Evolutionary conservation across 345 rosid species (phyloP).

Genomic region (Arabidopsis thaliana): DNA sequence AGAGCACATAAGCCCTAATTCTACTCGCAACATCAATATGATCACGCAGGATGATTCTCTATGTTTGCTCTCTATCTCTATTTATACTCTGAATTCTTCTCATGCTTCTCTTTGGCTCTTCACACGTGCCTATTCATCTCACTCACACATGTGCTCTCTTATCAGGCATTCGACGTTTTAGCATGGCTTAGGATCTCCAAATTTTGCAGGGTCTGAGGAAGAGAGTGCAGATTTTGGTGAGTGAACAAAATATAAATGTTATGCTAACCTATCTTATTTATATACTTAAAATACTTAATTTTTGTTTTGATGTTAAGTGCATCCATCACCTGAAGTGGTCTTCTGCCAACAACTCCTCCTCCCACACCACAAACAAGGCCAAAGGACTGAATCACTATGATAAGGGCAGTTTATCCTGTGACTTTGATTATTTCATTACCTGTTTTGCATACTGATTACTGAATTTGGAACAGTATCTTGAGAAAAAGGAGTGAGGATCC

Average conservation of each 20-base stretch:
- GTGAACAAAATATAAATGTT: conserved; percentile 28
- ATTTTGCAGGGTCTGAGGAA: conserved; percentile 49
- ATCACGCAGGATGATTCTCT: too few species aligned
- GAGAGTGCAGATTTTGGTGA: conserved; percentile 56
- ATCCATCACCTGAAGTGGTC: conserved; percentile 57
- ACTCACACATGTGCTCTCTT: too few species aligned
- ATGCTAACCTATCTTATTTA: background rate
- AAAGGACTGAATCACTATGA: conserved; percentile 56
- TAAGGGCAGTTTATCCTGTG: background rate
- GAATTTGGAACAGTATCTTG: conserved; percentile 52
- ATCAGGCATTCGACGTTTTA: conserved; percentile 44
- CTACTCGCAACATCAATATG: too few species aligned
- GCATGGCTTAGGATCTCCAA: conserved; percentile 53
- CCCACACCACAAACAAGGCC: conserved; percentile 41
- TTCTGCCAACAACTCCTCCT: conserved; percentile 68
- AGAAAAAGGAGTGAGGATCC: conserved; percentile 56
- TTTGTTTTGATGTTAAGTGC: conserved; percentile 48
- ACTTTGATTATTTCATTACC: conserved; percentile 17
- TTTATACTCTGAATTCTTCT: too few species aligned
- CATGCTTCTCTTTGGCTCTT: too few species aligned
- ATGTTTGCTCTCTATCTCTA: too few species aligned
- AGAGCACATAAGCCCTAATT: too few species aligned
- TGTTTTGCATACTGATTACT: conserved; percentile 28
- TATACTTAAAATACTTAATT: background rate
- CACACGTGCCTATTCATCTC: too few species aligned